Conservation (phyloP, 495 filamentous ascomycete genomes). For the Annulohypoxylon bovei region DNA sequence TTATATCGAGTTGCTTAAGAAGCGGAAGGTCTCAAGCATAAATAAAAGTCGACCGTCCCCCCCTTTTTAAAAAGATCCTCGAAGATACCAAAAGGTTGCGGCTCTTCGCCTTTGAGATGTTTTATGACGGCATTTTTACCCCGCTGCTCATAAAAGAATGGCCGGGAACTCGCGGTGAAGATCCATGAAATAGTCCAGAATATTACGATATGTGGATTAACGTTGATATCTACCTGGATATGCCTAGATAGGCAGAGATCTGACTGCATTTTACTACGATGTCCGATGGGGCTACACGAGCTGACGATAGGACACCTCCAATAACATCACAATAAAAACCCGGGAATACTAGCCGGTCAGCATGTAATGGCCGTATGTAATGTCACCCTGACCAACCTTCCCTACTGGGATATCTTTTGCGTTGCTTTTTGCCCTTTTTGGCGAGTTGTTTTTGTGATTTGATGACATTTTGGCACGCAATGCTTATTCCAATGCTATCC, state of each 20-base stretch:
- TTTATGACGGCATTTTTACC: conserved; percentile 2
- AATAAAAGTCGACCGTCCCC: background rate
- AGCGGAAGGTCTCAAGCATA: background rate
- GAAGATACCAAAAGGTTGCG: background rate
- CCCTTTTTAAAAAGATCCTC: too few relatives aligned
- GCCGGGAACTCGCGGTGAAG: background rate
- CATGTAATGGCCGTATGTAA: conserved; percentile 5
- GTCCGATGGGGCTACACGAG: background rate
- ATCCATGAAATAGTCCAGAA: background rate
- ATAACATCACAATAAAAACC: conserved; percentile 1
- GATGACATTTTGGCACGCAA: conserved; percentile 13
- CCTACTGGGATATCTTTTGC: conserved; percentile 8
- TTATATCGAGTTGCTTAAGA: background rate
- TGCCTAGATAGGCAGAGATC: background rate
- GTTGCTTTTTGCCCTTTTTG: conserved; percentile 14
- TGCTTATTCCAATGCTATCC: conserved; percentile 27
- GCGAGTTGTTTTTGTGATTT: background rate
- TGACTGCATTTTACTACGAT: conserved; percentile 18
- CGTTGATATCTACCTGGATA: background rate
- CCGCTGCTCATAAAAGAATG: conserved; percentile 9
- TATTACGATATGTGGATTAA: conserved; percentile 7
- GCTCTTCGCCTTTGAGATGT: background rate
- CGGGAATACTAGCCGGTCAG: conserved; percentile 16
- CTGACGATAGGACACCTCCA: conserved; percentile 11
- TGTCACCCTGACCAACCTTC: conserved; percentile 17